Conservation (phyloP, 163 green algal genomes). For the Scenedesmus sp. region DNA sequence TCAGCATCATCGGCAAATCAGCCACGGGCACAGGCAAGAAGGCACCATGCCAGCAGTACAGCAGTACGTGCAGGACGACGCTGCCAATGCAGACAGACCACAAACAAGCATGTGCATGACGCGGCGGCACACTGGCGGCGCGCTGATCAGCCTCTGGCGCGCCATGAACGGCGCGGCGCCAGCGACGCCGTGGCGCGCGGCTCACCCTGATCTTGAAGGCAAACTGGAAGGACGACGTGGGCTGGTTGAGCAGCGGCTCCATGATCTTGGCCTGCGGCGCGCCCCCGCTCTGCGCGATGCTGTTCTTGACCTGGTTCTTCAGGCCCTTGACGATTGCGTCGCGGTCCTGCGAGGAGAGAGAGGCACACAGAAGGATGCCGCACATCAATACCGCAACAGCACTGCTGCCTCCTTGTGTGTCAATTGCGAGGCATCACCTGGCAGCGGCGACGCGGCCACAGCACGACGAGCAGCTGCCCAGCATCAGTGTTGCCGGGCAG, state of each 20-base stretch:
- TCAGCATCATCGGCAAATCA: too few species aligned
- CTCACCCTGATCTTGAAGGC: constrained; percentile 89
- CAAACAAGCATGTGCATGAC: too few species aligned
- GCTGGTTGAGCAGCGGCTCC: constrained; percentile 48
- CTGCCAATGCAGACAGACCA: too few species aligned
- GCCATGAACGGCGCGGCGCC: too few species aligned
- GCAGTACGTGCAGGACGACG: too few species aligned
- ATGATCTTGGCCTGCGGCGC: constrained; percentile 28
- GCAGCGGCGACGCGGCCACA: background rate
- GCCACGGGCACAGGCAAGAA: too few species aligned
- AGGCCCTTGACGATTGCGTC: constrained; percentile 65
- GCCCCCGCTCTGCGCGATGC: background rate
- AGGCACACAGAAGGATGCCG: background rate
- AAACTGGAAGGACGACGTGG: constrained; percentile 81
- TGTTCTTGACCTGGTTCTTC: constrained; percentile 22
- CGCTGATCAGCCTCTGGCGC: too few species aligned
- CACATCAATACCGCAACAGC: background rate
- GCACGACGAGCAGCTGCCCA: background rate
- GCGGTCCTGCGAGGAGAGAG: constrained; percentile 59
- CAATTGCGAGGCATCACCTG: background rate
- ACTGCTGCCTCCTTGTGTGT: background rate
- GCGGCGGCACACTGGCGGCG: too few species aligned
- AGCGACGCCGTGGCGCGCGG: too few species aligned
- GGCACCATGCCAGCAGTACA: too few species aligned
- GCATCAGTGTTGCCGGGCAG: background rate